A percentile compares a stretch with the other conserved stretches of the same genome.
Evolutionary conservation across 805 yeast species (phyloP).

Genomic region (Ogataea dorogensis): DNA sequence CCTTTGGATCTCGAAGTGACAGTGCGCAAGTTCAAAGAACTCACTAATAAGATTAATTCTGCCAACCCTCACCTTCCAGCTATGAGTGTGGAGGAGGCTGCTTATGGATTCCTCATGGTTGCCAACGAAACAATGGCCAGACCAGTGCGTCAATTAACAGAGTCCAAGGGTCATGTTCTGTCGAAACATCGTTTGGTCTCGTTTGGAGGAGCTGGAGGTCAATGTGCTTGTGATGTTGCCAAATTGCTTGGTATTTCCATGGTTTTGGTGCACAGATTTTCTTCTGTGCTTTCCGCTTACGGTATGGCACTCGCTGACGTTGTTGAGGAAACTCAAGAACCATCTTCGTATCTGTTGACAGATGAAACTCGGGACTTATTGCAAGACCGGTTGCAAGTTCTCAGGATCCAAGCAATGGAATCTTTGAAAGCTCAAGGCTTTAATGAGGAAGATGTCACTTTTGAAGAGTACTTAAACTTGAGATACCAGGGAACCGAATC

Average conservation of each 20-base stretch:
- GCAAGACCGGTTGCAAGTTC: slow-evolving; percentile 42
- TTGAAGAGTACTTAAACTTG: slow-evolving; percentile 71
- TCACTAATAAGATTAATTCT: slow-evolving; percentile 56
- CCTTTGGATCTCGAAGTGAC: slow-evolving; percentile 59
- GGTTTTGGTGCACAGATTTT: slow-evolving; percentile 74
- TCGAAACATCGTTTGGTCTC: slow-evolving; percentile 71
- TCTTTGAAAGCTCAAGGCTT: slow-evolving; percentile 56
- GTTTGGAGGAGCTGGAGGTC: slow-evolving; percentile 95
- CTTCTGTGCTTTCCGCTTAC: slow-evolving; percentile 82
- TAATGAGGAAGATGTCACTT: slow-evolving; percentile 39
- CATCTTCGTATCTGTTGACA: slow-evolving; percentile 50
- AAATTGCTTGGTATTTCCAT: slow-evolving; percentile 63
- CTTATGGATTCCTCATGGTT: slow-evolving; percentile 75
- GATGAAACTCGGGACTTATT: slow-evolving; percentile 35
- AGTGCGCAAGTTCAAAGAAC: slow-evolving; percentile 45
- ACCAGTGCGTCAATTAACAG: slow-evolving; percentile 81
- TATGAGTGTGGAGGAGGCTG: slow-evolving; percentile 65
- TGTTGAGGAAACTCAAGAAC: slow-evolving; percentile 76
- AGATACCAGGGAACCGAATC: slow-evolving; percentile 91
- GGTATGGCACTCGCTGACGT: slow-evolving; percentile 88
- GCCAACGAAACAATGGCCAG: slow-evolving; percentile 91
- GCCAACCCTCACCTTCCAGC: slow-evolving; percentile 41
- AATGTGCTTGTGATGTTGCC: slow-evolving; percentile 80
- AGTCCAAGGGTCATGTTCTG: slow-evolving; percentile 73
- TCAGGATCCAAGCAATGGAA: slow-evolving; percentile 42